Percentiles rank a stretch among this genome's conserved stretches.
Evolutionary conservation across 2,329 filamentous ascomycete genomes (phyloP).

Genomic region (Berkeleyomyces rouxiae): DNA sequence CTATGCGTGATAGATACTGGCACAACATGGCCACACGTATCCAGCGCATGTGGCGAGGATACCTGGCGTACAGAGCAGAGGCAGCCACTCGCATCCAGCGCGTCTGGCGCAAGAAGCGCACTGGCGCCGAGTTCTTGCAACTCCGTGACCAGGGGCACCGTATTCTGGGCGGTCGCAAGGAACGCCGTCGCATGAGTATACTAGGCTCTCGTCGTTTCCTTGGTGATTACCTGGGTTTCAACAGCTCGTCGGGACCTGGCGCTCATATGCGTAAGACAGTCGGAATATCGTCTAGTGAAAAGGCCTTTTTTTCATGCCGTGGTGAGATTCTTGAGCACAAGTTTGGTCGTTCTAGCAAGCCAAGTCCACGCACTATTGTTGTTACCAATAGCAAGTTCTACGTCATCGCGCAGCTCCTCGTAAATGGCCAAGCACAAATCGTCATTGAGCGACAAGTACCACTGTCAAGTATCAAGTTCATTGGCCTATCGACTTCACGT

Average conservation of each 20-base stretch:
- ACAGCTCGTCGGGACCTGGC: slow-evolving; percentile 62
- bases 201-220: slow-evolving; percentile 82
- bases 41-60: slow-evolving; percentile 92
- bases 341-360: slow-evolving; percentile 90
- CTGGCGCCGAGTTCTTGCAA: slow-evolving; percentile 75
- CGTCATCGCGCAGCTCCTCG: slow-evolving; percentile 67
- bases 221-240: slow-evolving; percentile 85
- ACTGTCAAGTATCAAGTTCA: slow-evolving; percentile 73
- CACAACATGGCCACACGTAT: slow-evolving; percentile 99
- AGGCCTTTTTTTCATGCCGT: slow-evolving; percentile 74
- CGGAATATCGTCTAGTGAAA: slow-evolving; percentile 54
- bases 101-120: slow-evolving; percentile 87
- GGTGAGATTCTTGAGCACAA: slow-evolving; percentile 84
- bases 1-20: slow-evolving; percentile 97
- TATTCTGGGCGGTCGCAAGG: slow-evolving; percentile 70
- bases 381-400: slow-evolving; percentile 79
- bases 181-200: slow-evolving; percentile 78
- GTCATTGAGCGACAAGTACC: slow-evolving; percentile 66
- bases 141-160: slow-evolving; percentile 76
- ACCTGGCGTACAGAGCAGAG: slow-evolving; percentile 80
- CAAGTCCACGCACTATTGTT: slow-evolving; percentile 68
- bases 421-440: slow-evolving; percentile 70
- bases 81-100: slow-evolving; percentile 87
- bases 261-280: slow-evolving; percentile 63
- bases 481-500: slow-evolving; percentile 62